Percentiles rank a stretch among this genome's conserved stretches.
These are phyloP conservation scores for Sicyos edulis DNA, from an alignment of 306 rosid genomes.

Conservation along the genomic window DNA sequence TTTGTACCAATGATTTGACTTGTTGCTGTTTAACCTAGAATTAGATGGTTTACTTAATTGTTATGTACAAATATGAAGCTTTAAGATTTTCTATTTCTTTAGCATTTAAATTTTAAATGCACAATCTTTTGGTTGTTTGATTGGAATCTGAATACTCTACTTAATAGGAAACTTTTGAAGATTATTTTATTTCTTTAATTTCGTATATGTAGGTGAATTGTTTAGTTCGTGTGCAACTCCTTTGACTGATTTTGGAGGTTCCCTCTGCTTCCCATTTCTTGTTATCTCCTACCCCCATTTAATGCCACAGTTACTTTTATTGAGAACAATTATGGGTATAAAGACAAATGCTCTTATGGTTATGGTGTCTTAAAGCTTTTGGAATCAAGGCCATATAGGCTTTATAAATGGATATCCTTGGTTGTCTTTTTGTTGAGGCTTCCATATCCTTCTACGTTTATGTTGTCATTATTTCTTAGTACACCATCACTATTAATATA, in stretches of 20 bases:
- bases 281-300: neutral
- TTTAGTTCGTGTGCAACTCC: neutral
- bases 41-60: no score
- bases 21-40: no score
- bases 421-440: neutral
- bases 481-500: neutral
- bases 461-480: neutral
- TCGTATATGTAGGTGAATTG: neutral
- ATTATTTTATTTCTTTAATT: neutral
- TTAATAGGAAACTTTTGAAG: no score
- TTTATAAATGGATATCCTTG: slow-evolving; percentile 2
- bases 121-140: no score
- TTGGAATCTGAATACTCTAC: no score
- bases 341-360: neutral
- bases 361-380: neutral
- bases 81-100: no score
- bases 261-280: neutral
- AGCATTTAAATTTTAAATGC: no score
- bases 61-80: no score
- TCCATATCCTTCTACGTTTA: neutral
- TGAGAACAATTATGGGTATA: neutral
- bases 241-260: neutral
- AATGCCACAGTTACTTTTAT: no score
- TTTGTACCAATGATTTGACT: no score
- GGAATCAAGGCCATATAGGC: neutral